A percentile compares a stretch with the other conserved stretches of the same genome.
phyloP scores from a whole-genome alignment of 495 filamentous ascomycete species.

The Penicillium silybi region DNA sequence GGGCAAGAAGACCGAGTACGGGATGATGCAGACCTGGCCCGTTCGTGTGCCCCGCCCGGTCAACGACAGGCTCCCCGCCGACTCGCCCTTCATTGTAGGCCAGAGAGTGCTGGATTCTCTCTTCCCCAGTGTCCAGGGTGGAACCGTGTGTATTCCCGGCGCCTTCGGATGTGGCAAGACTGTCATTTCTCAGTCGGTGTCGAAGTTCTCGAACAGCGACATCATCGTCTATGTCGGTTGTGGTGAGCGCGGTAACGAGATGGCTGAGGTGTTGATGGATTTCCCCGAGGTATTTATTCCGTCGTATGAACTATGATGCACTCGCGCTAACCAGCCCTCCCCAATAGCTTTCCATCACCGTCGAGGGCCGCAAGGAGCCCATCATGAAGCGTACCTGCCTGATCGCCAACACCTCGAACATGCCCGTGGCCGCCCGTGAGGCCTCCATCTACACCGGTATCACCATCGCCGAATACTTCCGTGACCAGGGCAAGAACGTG shows the following conservation, averaged over 20 bases:
- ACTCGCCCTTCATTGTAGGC: slow-evolving; percentile 89
- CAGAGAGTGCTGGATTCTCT: slow-evolving; percentile 95
- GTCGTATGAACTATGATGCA: background rate
- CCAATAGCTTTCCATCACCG: slow-evolving; percentile 73
- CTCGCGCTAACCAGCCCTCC: background rate
- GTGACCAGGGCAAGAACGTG: slow-evolving; percentile 95
- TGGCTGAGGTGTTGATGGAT: slow-evolving; percentile 99
- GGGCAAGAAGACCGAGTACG: slow-evolving; percentile 84
- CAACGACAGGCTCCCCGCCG: slow-evolving; percentile 82
- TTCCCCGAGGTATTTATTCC: slow-evolving; percentile 69
- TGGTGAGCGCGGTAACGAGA: slow-evolving; percentile 97
- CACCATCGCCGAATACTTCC: slow-evolving; percentile 96
- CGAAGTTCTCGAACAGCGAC: slow-evolving; percentile 99
- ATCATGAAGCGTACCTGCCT: slow-evolving; percentile 99
- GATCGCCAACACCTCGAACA: slow-evolving; percentile 99
- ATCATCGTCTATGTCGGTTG: slow-evolving; percentile 99
- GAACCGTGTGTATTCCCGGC: slow-evolving; percentile 95
- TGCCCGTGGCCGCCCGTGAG: slow-evolving; percentile 98
- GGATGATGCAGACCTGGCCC: slow-evolving; percentile 99
- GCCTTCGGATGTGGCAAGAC: slow-evolving; percentile 99
- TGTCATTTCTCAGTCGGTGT: slow-evolving; percentile 95
- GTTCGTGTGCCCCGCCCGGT: slow-evolving; percentile 91
- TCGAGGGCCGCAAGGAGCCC: slow-evolving; percentile 89
- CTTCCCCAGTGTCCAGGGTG: slow-evolving; percentile 96
- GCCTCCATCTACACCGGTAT: slow-evolving; percentile 99